Conservation (phyloP, 495 filamentous ascomycete genomes). For the Tuber indicum region DNA sequence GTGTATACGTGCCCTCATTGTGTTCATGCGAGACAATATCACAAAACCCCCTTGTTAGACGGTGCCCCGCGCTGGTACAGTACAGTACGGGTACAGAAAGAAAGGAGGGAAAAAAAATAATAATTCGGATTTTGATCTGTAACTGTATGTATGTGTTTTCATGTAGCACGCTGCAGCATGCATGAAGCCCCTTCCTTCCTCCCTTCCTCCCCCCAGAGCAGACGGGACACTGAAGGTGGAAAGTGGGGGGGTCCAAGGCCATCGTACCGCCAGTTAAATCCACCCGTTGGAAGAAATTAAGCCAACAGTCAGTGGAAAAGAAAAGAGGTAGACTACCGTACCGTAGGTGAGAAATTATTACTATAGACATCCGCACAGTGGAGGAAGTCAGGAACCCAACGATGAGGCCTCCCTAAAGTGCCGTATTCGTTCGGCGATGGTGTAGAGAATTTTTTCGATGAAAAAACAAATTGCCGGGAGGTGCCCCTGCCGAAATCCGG, state of each 20-base stretch:
- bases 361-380: not conserved
- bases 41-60: not conserved
- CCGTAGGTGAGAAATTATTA: not conserved
- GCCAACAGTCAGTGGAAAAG: not conserved
- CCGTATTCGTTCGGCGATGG: not conserved
- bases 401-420: not conserved
- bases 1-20: not conserved
- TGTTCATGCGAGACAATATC: not conserved
- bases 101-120: not conserved
- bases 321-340: not conserved
- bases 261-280: not conserved
- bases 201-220: not conserved
- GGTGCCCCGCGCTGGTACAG: not conserved
- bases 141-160: constrained; percentile 1
- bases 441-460: not conserved
- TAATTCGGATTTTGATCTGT: not conserved
- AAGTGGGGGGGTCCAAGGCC: not conserved
- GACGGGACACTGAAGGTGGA: not conserved
- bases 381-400: not conserved
- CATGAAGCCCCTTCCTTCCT: not conserved
- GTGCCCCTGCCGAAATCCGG: not conserved
- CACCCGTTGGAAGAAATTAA: not conserved
- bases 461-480: not conserved
- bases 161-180: not conserved
- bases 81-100: not conserved